phyloP scores from a whole-genome alignment of 306 rosid species.

The Corylus avellana region DNA sequence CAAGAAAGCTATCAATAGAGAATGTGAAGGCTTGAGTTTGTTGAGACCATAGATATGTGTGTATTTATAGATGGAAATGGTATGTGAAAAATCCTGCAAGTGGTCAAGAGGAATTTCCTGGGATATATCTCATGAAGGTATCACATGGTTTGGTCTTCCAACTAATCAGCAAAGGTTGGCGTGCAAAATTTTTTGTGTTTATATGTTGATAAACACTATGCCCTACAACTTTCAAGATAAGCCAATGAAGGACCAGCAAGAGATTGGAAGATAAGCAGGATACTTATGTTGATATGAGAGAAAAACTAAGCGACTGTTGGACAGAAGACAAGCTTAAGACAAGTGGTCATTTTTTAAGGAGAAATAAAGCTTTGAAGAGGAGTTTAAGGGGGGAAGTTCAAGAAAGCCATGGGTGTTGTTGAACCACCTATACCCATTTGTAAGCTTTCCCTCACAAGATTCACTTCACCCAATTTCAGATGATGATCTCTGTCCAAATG shows the following conservation, averaged over 20 bases:
- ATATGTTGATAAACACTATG: neutral
- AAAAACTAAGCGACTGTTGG: neutral
- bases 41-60: neutral
- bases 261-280: neutral
- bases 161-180: neutral
- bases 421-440: no score
- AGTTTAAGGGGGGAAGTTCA: no score
- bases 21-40: neutral
- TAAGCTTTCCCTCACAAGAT: no score
- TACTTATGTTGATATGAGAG: neutral
- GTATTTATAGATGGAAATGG: neutral
- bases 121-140: neutral
- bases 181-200: neutral
- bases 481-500: neutral
- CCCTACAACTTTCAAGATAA: neutral
- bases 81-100: neutral
- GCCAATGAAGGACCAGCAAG: neutral
- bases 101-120: neutral
- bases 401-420: no score
- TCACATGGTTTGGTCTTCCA: slow-evolving; percentile 21
- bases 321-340: no score
- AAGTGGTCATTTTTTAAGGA: no score
- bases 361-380: no score
- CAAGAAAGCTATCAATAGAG: neutral
- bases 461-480: neutral